phyloP scores from a whole-genome alignment of 805 yeast species.

The Hermanozyma aechmeae region DNA sequence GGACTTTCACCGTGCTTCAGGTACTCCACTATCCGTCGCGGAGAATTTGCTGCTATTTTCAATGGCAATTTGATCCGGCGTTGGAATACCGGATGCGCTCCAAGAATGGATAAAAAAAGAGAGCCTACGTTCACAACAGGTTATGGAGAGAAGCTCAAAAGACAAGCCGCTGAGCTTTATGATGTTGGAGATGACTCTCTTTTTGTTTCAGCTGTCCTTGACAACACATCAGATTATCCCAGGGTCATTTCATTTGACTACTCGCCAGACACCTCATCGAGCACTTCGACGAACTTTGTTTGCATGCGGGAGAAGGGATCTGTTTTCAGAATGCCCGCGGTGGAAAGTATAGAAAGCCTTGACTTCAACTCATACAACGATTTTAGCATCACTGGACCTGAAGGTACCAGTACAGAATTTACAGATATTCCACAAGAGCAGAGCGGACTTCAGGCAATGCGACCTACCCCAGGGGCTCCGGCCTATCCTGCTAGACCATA shows the following conservation, averaged over 20 bases:
- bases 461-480: too few relatives aligned
- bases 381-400: slow-evolving; percentile 49
- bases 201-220: slow-evolving; percentile 70
- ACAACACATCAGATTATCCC: slow-evolving; percentile 67
- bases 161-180: slow-evolving; percentile 28
- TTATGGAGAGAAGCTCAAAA: slow-evolving; percentile 16
- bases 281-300: slow-evolving; percentile 55
- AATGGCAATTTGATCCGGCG: slow-evolving; percentile 70
- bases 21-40: slow-evolving; percentile 53
- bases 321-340: slow-evolving; percentile 68
- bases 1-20: slow-evolving; percentile 59
- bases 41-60: slow-evolving; percentile 73
- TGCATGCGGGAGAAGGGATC: slow-evolving; percentile 91
- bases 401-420: slow-evolving; percentile 42
- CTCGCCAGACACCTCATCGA: slow-evolving; percentile 41
- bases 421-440: slow-evolving; percentile 14
- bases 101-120: slow-evolving; percentile 17
- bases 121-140: slow-evolving; percentile 7
- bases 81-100: slow-evolving; percentile 66
- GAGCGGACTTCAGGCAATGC: slow-evolving; percentile 9
- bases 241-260: slow-evolving; percentile 83
- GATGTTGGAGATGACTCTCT: slow-evolving; percentile 43
- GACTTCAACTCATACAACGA: slow-evolving; percentile 65
- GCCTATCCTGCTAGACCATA: too few relatives aligned
- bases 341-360: slow-evolving; percentile 54